Base-by-base conservation (phyloP, 768 basidiomycete genomes). In the Phylloporus sp. region DNA sequence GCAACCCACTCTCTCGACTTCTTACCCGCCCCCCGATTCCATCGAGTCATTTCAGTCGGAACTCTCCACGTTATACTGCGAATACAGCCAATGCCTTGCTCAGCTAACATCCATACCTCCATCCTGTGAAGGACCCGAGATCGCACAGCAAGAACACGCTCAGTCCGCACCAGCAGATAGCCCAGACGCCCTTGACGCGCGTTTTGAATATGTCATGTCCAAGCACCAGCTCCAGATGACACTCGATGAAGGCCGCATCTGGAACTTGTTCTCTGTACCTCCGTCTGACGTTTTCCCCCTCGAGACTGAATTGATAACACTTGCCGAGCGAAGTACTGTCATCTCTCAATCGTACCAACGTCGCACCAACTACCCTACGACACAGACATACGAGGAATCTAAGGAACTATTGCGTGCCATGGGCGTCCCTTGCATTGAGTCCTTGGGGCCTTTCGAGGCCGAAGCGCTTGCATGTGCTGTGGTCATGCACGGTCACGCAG, bases 381-480 rank as follows among this genome's bases (percentile, higher is more conserved):
- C 69, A 11, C 70, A 74, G 26, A 91, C 87, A 3, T 94, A 91
- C 59, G 70, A 74, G 0, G 84, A 94, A 62, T 80, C 81, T 56
- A 84, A 78, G 62, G 78, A 80, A 46, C 79, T 95, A 22, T 60
- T 95, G 8, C 59, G 66, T 22, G 84, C 87, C 0, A 88, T 95
- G 86, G 92, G 92, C n/a, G 76, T 94, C 3, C 85, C 86, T 0
- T 87, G 84, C 59, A 65, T 95, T 27, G 80, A 88, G 16, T 72
- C 85, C 9, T 72, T 73, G 0, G 85, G 84, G 0, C 79, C 85
- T 0, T 84, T 79, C 50, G 94, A 97, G 65, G 94, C 87, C 2
- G 94, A 97, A 68, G 91, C 88, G 1, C 70, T 95, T 29, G 93
- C 92, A 0, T 80, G 88, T 6, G 78, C 86, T 8, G 74, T 95